Evolutionary conservation across 2,329 filamentous ascomycete species (phyloP).

Genomic region (Ophiosphaerella herpotricha): DNA sequence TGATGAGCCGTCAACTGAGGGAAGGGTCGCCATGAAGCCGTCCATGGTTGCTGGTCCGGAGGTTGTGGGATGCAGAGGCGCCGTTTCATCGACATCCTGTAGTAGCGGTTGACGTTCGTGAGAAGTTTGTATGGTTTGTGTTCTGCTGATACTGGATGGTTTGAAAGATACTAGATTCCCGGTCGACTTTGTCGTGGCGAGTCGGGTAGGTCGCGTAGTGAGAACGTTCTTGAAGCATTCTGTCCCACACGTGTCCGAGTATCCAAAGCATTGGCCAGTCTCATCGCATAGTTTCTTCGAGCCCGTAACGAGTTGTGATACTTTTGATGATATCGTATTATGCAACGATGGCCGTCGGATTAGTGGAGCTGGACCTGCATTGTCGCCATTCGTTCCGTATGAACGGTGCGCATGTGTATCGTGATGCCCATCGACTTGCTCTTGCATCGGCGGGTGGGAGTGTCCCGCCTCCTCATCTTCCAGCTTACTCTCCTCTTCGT

Average conservation of each 20-base stretch:
- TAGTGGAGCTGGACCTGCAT: constrained; percentile 5
- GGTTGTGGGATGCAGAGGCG: constrained; percentile 23
- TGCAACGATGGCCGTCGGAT: constrained; percentile 48
- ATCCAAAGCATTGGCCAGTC: constrained; percentile 64
- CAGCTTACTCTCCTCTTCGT: constrained; percentile 49
- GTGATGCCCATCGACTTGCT: constrained; percentile 20
- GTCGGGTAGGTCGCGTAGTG: constrained; percentile 38
- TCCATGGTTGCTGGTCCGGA: constrained; percentile 33
- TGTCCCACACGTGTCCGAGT: constrained; percentile 64
- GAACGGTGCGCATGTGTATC: constrained; percentile 18
- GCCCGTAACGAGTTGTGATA: constrained; percentile 57
- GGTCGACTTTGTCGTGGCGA: constrained; percentile 24
- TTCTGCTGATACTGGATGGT: constrained; percentile 25
- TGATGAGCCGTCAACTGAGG: constrained; percentile 13
- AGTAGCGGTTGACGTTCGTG: constrained; percentile 39
- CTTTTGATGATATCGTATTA: constrained; percentile 46
- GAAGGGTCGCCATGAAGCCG: constrained; percentile 20
- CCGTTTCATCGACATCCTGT: constrained; percentile 32
- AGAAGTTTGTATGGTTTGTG: constrained; percentile 26
- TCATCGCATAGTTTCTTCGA: constrained; percentile 57
- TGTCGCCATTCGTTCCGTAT: constrained; percentile 23
- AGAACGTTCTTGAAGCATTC: constrained; percentile 62
- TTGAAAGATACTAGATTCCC: constrained; percentile 18
- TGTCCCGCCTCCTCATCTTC: constrained; percentile 25
- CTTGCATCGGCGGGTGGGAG: constrained; percentile 25